phyloP scores from a whole-genome alignment of 495 filamentous ascomycete genomes.

The Daldinia loculata region DNA sequence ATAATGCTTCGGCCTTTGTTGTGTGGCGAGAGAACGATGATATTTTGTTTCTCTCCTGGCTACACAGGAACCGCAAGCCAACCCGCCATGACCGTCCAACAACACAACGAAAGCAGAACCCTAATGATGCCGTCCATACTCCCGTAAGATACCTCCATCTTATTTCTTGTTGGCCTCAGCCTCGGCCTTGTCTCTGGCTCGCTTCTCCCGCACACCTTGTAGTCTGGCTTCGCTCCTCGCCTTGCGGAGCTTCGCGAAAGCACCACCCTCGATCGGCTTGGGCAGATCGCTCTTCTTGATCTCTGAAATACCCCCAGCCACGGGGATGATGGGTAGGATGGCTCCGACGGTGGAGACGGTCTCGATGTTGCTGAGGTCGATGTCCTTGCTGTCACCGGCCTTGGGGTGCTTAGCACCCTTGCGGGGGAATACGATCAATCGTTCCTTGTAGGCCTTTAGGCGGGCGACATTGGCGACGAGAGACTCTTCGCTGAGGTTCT shows the following conservation, averaged over 20 bases:
- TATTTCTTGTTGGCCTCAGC: constrained; percentile 89
- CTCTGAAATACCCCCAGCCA: constrained; percentile 71
- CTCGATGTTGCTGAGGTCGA: constrained; percentile 83
- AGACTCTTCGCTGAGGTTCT: constrained; percentile 94
- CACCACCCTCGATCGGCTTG: constrained; percentile 77
- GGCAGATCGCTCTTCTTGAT: constrained; percentile 82
- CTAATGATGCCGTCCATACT: constrained; percentile 51
- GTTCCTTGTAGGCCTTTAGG: constrained; percentile 92
- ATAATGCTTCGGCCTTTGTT: constrained; percentile 41
- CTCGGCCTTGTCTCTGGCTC: constrained; percentile 91
- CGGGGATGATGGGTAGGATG: constrained; percentile 75
- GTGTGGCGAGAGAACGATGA: constrained; percentile 35
- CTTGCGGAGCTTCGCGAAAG: constrained; percentile 84
- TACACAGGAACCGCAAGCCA: constrained; percentile 44
- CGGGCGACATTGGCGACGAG: constrained; percentile 93
- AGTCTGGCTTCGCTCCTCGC: constrained; percentile 85
- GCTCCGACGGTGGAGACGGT: constrained; percentile 66
- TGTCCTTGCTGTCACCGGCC: constrained; percentile 84
- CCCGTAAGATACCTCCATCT: constrained; percentile 58
- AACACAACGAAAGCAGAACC: constrained; percentile 57
- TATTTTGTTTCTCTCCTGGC: constrained; percentile 32
- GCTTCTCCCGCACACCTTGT: constrained; percentile 88
- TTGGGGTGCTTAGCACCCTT: constrained; percentile 85
- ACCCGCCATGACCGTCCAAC: constrained; percentile 48
- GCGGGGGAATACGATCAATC: constrained; percentile 97